Conservation (phyloP, 1,139 yeast genomes). For the Candida sojae region DNA sequence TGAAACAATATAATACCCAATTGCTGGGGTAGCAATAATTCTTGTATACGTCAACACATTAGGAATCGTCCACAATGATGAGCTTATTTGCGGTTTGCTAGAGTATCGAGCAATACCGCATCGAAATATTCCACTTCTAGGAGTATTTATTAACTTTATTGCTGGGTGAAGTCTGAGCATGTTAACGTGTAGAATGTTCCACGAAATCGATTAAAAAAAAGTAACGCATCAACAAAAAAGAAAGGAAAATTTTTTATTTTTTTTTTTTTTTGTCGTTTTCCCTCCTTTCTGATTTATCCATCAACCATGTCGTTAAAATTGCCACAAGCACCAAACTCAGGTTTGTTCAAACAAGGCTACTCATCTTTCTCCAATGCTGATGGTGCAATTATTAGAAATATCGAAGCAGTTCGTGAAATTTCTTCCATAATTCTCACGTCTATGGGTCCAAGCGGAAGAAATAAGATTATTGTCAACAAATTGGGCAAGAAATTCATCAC, state of each 20-base stretch:
- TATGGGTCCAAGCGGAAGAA: constrained; percentile 97
- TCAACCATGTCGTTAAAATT: constrained; percentile 76
- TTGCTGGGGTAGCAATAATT: constrained; percentile 74
- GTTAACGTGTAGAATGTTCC: neutral
- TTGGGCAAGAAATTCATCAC: constrained; percentile 86
- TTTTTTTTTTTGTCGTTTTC: neutral
- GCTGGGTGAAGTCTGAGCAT: constrained; percentile 6
- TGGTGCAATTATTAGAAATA: constrained; percentile 91
- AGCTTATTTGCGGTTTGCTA: neutral
- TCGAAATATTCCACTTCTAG: neutral
- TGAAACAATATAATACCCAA: constrained; percentile 74
- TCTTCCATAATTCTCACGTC: constrained; percentile 90
- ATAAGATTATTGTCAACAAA: constrained; percentile 87
- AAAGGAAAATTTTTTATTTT: constrained; percentile 1
- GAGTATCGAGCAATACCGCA: constrained; percentile 1
- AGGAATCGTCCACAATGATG: constrained; percentile 59
- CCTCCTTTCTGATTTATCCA: neutral
- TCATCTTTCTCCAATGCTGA: constrained; percentile 85
- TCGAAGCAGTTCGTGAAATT: constrained; percentile 92
- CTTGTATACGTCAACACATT: constrained; percentile 81
- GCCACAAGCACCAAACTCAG: constrained; percentile 92
- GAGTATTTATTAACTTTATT: neutral
- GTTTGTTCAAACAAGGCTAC: constrained; percentile 95
- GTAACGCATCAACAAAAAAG: constrained; percentile 1
- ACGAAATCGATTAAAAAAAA: neutral